Evolutionary conservation across 2,329 filamentous ascomycete genomes (phyloP), one percentile per base, ranked within the genome.

Genomic region (Pyricularia pennisetigena): DNA sequence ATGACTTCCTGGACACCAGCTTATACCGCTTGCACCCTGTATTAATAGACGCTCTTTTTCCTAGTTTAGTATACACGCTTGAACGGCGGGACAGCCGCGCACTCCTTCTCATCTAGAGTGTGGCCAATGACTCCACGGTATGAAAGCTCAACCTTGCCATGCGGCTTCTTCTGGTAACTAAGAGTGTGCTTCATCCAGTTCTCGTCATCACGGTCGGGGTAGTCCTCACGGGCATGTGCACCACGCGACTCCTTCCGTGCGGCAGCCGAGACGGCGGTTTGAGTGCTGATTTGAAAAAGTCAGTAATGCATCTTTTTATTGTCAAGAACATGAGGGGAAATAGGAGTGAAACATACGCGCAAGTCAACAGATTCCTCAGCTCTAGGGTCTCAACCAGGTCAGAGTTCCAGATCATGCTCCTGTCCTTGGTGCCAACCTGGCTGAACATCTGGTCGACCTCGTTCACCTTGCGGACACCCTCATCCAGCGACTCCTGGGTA

Each of bases 161-260:
- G 94, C 41, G 94, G 92, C 77, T 89, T 79, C 90, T 93, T 96
- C 86, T 99, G 95, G 90, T 90, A 99, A 73, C 90, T 93, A 70
- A 99, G 87, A 64, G 93, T 97, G 87, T 99, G 95, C 90, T 98
- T 98, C 94, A 97, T 97, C 94, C 94, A 98, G 80, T 96, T 90
- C 80, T 89, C 85, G 78, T 99, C 95, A 77, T 98, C 92, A 83
- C 95, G 90, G 23, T 98, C 94, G 69, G 94, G 94, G 86, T 80
- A 98, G 79, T 99, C 95, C 84, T 99, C 95, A 73, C 95, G 91
- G 72, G 95, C 95, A 81, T 99, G 95, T 28, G 95, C 95, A 78
- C 95, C 95, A 82, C 95, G 92, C 68, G 93, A 97, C 82, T 99
- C 95, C 86, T 97, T 97, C 78, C 95, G 90, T 82, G 94, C 94